These are phyloP conservation scores for Dichotomocladium elegans DNA, from an alignment of 371 early-diverging fungal genomes.

Conservation along the genomic window DNA sequence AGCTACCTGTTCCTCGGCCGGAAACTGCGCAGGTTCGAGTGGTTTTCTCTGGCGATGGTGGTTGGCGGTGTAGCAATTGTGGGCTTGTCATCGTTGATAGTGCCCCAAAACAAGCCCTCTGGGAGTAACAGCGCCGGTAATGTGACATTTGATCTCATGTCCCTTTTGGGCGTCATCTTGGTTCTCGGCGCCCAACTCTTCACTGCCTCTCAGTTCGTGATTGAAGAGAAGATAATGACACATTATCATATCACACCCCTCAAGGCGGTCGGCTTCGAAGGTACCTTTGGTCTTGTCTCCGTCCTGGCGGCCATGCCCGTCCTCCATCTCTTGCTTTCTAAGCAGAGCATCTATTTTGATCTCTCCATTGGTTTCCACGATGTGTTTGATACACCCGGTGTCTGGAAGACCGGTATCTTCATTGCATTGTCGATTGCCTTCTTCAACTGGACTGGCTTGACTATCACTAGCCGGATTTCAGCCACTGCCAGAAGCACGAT, in stretches of 20 bases:
- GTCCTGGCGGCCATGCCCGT: slow-evolving; percentile 71
- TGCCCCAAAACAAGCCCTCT: slow-evolving; percentile 36
- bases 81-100: slow-evolving; percentile 69
- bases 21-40: slow-evolving; percentile 71
- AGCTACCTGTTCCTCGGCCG: slow-evolving; percentile 82
- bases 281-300: slow-evolving; percentile 82
- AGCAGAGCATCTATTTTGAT: slow-evolving; percentile 71
- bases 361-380: slow-evolving; percentile 72
- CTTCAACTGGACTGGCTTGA: slow-evolving; percentile 94
- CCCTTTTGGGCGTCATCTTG: slow-evolving; percentile 71
- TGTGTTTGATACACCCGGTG: slow-evolving; percentile 57
- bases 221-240: slow-evolving; percentile 89
- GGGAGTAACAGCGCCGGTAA: neutral
- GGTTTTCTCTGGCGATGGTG: slow-evolving; percentile 78
- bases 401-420: slow-evolving; percentile 75
- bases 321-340: slow-evolving; percentile 69
- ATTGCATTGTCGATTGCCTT: slow-evolving; percentile 86
- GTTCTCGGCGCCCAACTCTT: slow-evolving; percentile 90
- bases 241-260: slow-evolving; percentile 78
- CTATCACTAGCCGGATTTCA: slow-evolving; percentile 80
- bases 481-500: slow-evolving; percentile 93
- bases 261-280: slow-evolving; percentile 92
- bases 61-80: slow-evolving; percentile 84
- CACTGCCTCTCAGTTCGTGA: slow-evolving; percentile 90
- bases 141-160: slow-evolving; percentile 21